phyloP scores from a whole-genome alignment of 768 basidiomycete genomes.

The Dioszegia aurantiaca region DNA sequence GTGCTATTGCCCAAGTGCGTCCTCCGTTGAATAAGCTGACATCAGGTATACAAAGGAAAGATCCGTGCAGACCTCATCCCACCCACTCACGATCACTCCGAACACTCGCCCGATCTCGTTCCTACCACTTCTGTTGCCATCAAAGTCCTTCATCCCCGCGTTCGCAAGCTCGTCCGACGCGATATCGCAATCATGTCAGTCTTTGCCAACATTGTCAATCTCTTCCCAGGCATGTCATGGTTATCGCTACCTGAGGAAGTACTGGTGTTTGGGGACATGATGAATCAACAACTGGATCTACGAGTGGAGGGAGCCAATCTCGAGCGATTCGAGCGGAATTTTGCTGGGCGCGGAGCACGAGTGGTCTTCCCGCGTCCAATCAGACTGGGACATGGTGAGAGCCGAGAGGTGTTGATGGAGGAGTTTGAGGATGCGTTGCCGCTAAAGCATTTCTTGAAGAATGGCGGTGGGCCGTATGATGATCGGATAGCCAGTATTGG shows the following conservation, averaged over 20 bases:
- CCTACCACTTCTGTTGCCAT: constrained; percentile 77
- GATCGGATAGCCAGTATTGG: constrained; percentile 85
- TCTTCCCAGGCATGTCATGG: constrained; percentile 93
- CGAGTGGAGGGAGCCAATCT: constrained; percentile 87
- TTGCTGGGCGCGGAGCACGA: constrained; percentile 67
- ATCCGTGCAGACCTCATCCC: constrained; percentile 11
- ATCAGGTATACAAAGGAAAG: constrained; percentile 67
- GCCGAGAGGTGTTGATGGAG: constrained; percentile 73
- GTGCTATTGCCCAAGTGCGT: constrained; percentile 98
- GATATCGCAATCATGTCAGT: constrained; percentile 94
- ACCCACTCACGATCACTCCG: constrained; percentile 7
- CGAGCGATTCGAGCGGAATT: constrained; percentile 78
- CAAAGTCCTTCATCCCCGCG: constrained; percentile 89
- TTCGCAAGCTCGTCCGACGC: constrained; percentile 73
- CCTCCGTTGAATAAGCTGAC: constrained; percentile 62
- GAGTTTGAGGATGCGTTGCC: constrained; percentile 91
- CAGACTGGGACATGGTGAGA: constrained; percentile 57
- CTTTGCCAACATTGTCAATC: constrained; percentile 73
- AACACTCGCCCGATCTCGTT: constrained; percentile 11
- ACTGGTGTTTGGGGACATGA: constrained; percentile 89
- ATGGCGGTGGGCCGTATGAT: constrained; percentile 90
- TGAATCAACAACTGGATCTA: constrained; percentile 90
- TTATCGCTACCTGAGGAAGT: constrained; percentile 94
- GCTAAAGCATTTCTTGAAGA: constrained; percentile 76
- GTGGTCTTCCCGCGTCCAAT: constrained; percentile 84